Evolutionary conservation across 1,284 basidiomycete genomes (phyloP).

Genomic region (Apiotrichum brassicae): DNA sequence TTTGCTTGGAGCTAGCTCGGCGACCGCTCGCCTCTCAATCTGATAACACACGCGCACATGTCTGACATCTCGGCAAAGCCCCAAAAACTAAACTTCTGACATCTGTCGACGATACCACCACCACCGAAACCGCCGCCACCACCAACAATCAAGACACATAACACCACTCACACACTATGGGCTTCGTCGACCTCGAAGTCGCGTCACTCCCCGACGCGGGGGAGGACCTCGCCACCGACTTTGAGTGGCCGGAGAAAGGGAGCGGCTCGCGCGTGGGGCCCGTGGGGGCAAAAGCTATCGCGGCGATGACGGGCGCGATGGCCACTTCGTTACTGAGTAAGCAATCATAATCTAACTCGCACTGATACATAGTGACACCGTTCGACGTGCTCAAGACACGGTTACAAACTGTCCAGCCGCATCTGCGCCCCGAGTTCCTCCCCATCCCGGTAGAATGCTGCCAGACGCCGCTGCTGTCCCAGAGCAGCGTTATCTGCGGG

Average conservation of each 20-base stretch:
- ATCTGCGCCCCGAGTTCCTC: conserved; percentile 13
- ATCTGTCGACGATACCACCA: too few relatives aligned
- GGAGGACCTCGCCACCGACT: conserved; percentile 11
- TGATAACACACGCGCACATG: too few relatives aligned
- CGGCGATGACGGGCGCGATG: conserved; percentile 47
- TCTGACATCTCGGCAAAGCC: too few relatives aligned
- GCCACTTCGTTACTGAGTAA: conserved; percentile 44
- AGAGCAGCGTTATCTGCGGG: conserved; percentile 16
- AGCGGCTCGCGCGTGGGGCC: conserved; percentile 12
- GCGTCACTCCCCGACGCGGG: conserved; percentile 7
- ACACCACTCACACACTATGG: background rate
- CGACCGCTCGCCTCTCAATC: too few relatives aligned
- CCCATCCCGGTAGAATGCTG: conserved; percentile 31
- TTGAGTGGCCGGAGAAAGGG: conserved; percentile 36
- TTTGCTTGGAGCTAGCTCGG: too few relatives aligned
- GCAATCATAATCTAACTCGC: background rate
- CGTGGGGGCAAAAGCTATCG: conserved; percentile 42
- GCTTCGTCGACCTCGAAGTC: conserved; percentile 8
- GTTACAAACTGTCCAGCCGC: conserved; percentile 44
- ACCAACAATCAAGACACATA: too few relatives aligned
- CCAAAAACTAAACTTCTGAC: too few relatives aligned
- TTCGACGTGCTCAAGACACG: conserved; percentile 49
- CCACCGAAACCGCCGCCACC: too few relatives aligned
- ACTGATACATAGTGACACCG: conserved; percentile 43
- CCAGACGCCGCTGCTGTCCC: conserved; percentile 30